Conservation (phyloP, 2,329 filamentous ascomycete species). For the Herpotrichia juniperi region DNA sequence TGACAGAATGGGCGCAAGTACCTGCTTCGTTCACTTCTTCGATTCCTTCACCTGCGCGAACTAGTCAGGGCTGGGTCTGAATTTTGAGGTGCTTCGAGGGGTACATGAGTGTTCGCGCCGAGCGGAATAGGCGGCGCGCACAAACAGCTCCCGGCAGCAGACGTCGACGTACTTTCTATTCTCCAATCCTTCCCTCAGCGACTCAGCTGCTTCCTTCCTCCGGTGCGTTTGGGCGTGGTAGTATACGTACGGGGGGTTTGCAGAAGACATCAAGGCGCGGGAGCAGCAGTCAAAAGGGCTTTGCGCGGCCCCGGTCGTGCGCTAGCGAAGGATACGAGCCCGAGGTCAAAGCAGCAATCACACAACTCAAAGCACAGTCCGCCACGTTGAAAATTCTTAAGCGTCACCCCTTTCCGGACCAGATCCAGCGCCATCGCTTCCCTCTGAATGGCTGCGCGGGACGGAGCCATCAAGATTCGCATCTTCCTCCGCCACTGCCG, state of each 20-base stretch:
- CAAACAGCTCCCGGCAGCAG: slow-evolving; percentile 8
- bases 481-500: slow-evolving; percentile 26
- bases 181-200: slow-evolving; percentile 50
- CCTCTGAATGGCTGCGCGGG: not conserved
- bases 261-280: slow-evolving; percentile 19
- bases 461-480: slow-evolving; percentile 3
- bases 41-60: slow-evolving; percentile 39
- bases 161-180: slow-evolving; percentile 35
- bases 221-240: slow-evolving; percentile 11
- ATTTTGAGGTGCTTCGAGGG: slow-evolving; percentile 28
- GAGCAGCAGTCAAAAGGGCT: slow-evolving; percentile 27
- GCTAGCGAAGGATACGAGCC: slow-evolving; percentile 25
- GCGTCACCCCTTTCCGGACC: slow-evolving; percentile 2
- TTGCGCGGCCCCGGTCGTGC: slow-evolving; percentile 18
- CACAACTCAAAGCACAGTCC: not conserved
- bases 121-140: slow-evolving; percentile 22
- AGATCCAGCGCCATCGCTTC: slow-evolving; percentile 1
- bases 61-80: slow-evolving; percentile 31
- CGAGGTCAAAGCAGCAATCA: slow-evolving; percentile 18
- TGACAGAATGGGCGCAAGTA: slow-evolving; percentile 16
- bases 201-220: slow-evolving; percentile 48
- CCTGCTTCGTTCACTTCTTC: slow-evolving; percentile 25
- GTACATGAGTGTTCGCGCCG: slow-evolving; percentile 25
- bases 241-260: slow-evolving; percentile 18
- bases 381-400: slow-evolving; percentile 12